Base-by-base conservation (phyloP, 768 basidiomycete species). In the Pleurotus pulmonarius region DNA sequence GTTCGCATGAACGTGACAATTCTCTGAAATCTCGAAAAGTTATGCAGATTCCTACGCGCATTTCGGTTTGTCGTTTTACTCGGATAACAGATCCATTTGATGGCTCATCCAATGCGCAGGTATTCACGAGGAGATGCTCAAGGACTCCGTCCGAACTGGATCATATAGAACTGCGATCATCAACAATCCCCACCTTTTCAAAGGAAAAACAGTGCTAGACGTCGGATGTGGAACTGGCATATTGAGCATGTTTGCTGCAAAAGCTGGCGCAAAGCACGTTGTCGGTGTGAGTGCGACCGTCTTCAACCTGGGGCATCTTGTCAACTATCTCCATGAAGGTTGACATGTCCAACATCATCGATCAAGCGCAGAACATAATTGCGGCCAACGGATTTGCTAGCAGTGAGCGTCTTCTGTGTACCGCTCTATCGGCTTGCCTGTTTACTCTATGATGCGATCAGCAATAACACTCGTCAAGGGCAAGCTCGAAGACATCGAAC, bases 341-440 rank as follows among this genome's bases (percentile, higher is more conserved):
- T 73, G 97, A 99, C 76, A 99, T 99, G 97, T 97, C 94, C 57
- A 99, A 99, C 76, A 99, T 99, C 74, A 92, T 98, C 72, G 97
- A 98, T 76, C 96, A 98, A 76, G 97, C 97, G 2, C 85, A 88
- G 77, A 96, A 93, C 73, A 99, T 99, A 61, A 86, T 98, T 62
- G 88, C 94, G 64, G 90, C 92, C 13, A 99, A 99, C 63, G 95
- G 95, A 48, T 98, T 98, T 80, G 86, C 87, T 74, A 89, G 97
- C 69, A 89, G 95, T 98, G 60, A 62, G 92, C 77, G 29, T 34
- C 29, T 34, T 11, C 11, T 11, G 29, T 9, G 29, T 34, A 34
- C 29, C 29, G 29, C 29, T 34, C 29, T 34, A 34, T 34, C 8
- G 29, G 29, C 29, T 34, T 34, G 29, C 11, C 29, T 34, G 9